A percentile compares a stretch with the other conserved stretches of the same genome.
phyloP scores from a whole-genome alignment of 164 flowering plant genomes.

The Aristolochia fimbriata region DNA sequence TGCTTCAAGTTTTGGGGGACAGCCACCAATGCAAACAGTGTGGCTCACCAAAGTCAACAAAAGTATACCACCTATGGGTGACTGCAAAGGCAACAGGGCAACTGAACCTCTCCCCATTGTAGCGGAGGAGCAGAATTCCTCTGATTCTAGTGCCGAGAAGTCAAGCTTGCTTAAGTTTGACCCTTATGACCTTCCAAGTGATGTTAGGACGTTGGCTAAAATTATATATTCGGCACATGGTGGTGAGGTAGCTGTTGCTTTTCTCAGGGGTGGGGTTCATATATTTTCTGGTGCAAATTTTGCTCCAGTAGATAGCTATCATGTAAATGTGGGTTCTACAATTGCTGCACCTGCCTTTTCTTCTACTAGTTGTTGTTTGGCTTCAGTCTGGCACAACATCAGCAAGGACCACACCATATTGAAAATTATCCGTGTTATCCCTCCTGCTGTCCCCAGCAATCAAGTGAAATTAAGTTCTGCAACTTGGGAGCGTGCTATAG shows the following conservation, averaged over 20 bases:
- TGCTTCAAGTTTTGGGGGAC: conserved; percentile 75
- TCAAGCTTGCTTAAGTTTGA: conserved; percentile 61
- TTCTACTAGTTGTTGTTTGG: conserved; percentile 94
- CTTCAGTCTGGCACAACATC: conserved; percentile 93
- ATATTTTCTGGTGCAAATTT: conserved; percentile 88
- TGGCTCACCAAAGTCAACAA: conserved; percentile 88
- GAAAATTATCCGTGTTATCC: conserved; percentile 92
- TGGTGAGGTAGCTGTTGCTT: conserved; percentile 95
- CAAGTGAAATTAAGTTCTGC: conserved; percentile 67
- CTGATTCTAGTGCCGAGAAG: conserved; percentile 41
- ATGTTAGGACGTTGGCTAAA: conserved; percentile 81
- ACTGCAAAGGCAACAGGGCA: conserved; percentile 38
- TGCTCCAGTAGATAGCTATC: conserved; percentile 77
- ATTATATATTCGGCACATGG: conserved; percentile 96
- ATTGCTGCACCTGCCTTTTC: conserved; percentile 99
- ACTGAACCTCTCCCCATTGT: conserved; percentile 23
- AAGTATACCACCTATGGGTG: conserved; percentile 68
- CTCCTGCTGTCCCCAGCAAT: conserved; percentile 66
- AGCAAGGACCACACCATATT: conserved; percentile 59
- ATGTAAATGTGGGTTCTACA: conserved; percentile 79
- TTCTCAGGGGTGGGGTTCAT: conserved; percentile 86
- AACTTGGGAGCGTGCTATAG: conserved; percentile 96
- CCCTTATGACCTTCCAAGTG: conserved; percentile 94
- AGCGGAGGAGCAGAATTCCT: conserved; percentile 31
- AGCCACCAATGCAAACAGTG: conserved; percentile 95